These are phyloP conservation scores for Aphanocladium album DNA, from an alignment of 2,329 filamentous ascomycete species.

Conservation along the genomic window DNA sequence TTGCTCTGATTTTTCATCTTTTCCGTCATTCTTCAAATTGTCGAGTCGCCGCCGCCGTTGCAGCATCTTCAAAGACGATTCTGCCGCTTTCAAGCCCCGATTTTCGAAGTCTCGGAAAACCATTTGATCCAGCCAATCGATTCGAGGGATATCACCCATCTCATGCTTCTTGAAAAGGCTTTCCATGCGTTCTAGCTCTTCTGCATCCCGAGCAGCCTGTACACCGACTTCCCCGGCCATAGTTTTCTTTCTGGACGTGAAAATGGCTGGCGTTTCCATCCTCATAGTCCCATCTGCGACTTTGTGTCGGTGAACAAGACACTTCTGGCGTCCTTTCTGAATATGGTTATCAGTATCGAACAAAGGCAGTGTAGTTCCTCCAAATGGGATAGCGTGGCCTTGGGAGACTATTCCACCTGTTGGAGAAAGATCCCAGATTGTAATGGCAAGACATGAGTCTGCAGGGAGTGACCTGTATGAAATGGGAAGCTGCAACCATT, in stretches of 20 bases:
- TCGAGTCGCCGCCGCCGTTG: conserved; percentile 40
- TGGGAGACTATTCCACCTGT: conserved; percentile 64
- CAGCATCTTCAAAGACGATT: conserved; percentile 55
- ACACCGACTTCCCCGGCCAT: conserved; percentile 45
- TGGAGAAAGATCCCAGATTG: conserved; percentile 89
- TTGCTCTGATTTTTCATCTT: conserved; percentile 26
- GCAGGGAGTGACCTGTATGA: conserved; percentile 76
- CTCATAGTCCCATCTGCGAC: conserved; percentile 80
- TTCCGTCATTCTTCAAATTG: conserved; percentile 24
- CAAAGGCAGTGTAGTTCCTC: conserved; percentile 85
- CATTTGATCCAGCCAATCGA: conserved; percentile 93
- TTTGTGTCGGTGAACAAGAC: conserved; percentile 74
- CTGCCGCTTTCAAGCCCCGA: conserved; percentile 59
- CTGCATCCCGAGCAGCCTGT: conserved; percentile 62
- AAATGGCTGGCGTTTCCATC: conserved; percentile 68
- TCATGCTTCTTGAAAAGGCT: conserved; percentile 94
- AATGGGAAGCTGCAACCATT: conserved; percentile 89
- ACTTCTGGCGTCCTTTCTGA: conserved; percentile 89
- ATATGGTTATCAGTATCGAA: conserved; percentile 91
- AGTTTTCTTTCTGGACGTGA: conserved; percentile 50
- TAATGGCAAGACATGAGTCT: conserved; percentile 82
- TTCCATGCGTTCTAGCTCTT: conserved; percentile 86
- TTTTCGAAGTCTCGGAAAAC: conserved; percentile 90
- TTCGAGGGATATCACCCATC: conserved; percentile 88
- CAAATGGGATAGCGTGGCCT: conserved; percentile 82